Evolutionary conservation across 2,329 filamentous ascomycete genomes (phyloP), one percentile per base, ranked within the genome.

Genomic region (Trichoderma pleuroti): DNA sequence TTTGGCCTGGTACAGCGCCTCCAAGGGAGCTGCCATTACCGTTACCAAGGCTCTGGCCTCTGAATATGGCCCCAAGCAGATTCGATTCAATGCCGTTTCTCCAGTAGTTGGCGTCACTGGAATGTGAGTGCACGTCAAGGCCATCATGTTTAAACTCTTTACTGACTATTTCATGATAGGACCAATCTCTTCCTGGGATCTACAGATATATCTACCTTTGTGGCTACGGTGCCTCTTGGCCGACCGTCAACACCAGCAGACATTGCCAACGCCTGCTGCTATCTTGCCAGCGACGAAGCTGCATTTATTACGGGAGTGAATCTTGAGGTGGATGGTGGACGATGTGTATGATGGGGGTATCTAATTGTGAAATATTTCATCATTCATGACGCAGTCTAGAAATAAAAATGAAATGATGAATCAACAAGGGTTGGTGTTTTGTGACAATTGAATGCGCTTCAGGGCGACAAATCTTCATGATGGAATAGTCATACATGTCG

Each of bases 291-390:
- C 71, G 89, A 93, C 32, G 91, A 93, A 76, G 90, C 88, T 0
- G 85, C 83, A 3, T 94, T 93, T 75, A 87, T 94, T 73, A 93
- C 91, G 0, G 92, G 91, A 0, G 85, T 90, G n/a, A 90, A 91
- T 72, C 82, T 93, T 72, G 87, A 92, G 67, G 77, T 78, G 8
- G 77, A 79, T 49, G 76, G 78, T 4, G 77, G 76, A 42, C 71
- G 75, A 8, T 77, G 75, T 34, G 73, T 78, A 2, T 78, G 42
- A 64, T 49, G 2, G 1, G 1, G 12, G 16, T 14, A 59, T 61
- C 14, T 7, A 8, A 28, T 34, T 56, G 36, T 7, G 49, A 52
- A 24, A 39, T 39, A 4, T 21, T 39, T 14, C 10, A 11, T 14
- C 12, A 18, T 63, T 18, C 14, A 36, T 24, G 11, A 36, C 8